A percentile compares a stretch with the other conserved stretches of the same genome.
phyloP scores from a whole-genome alignment of 2,329 filamentous ascomycete species.

The Talaromyces atroroseus region DNA sequence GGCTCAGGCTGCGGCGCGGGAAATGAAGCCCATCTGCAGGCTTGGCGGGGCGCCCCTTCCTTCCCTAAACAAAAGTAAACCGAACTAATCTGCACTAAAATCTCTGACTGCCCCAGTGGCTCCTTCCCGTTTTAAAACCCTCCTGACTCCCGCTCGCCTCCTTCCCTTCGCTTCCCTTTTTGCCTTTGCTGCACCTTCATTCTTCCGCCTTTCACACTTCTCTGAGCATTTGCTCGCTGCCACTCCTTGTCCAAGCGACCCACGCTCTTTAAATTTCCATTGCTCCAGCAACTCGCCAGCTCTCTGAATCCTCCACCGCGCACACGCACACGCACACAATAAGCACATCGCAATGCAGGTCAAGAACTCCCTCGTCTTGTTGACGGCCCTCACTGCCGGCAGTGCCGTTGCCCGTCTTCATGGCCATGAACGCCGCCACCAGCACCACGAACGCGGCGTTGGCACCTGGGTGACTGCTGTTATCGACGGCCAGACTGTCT shows the following conservation, averaged over 20 bases:
- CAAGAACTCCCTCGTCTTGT: constrained; percentile 32
- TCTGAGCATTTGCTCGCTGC: constrained; percentile 13
- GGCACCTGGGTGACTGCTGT: constrained; percentile 28
- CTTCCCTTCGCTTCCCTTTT: neutral
- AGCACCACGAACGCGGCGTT: constrained; percentile 28
- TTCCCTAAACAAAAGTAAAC: neutral
- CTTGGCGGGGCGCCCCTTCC: neutral
- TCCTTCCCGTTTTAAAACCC: neutral
- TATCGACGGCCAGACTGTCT: constrained; percentile 29
- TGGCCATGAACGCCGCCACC: constrained; percentile 35
- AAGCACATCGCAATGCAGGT: constrained; percentile 27
- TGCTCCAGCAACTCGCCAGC: too few species aligned
- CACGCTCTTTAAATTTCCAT: constrained; percentile 12
- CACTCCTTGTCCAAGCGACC: constrained; percentile 11
- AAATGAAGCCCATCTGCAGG: constrained; percentile 3
- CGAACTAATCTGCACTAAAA: neutral
- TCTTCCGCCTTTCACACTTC: constrained; percentile 3
- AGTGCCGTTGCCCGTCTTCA: constrained; percentile 32
- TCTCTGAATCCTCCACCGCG: too few species aligned
- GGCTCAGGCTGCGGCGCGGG: neutral
- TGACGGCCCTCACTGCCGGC: constrained; percentile 34
- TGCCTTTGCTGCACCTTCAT: constrained; percentile 1
- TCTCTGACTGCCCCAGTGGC: neutral
- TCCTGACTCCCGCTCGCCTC: neutral
- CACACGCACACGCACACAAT: neutral